Base-by-base conservation (phyloP, 495 filamentous ascomycete species). In the Daldinia childiae region DNA sequence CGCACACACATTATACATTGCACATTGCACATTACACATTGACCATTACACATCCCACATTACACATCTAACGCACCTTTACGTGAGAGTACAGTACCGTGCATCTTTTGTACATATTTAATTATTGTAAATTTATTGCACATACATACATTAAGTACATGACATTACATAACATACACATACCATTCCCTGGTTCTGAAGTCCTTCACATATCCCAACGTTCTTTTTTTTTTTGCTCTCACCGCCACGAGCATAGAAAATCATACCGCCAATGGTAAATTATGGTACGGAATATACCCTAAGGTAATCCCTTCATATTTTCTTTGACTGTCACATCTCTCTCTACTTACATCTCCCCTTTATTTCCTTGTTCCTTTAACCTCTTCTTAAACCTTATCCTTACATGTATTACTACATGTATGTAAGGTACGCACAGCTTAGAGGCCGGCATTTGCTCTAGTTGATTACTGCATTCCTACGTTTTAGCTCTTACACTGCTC, bases 401-500 rank as follows among this genome's bases (percentile, higher is more conserved):
- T 14, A 36, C 14, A n/a, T n/a, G n/a, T n/a, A n/a, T n/a, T n/a
- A n/a, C n/a, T n/a, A n/a, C n/a, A n/a, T n/a, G n/a, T n/a, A n/a
- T n/a, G n/a, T 14, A 3, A 36, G 57, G 57, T 67, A 30, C 60
- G 34, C 38, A 19, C 54, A 34, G 17, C 9, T 57, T 57, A 36
- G 12, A 5, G 6, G 3, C 30, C 26, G 32, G 55, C 45, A 59
- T 66, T 66, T 36, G 21, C 45, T 29, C 6, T 60, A 39, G 43
- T 60, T 6, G 26, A 66, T 52, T 69, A 55, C 60, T 43, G 6
- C 57, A 68, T 68, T 68, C 48, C 69, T 67, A 51, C 69, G 52
- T 61, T 50, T 48, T 34, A 26, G 61, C 32, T 69, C 34, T 69
- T 50, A 38, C 48, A 56, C 27, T 39, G 51, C 50, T 54, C 17